Percentiles rank a stretch among this genome's conserved stretches.
These are phyloP conservation scores for Gymnopilus junonius DNA, from an alignment of 768 basidiomycete species.

Conservation along the genomic window DNA sequence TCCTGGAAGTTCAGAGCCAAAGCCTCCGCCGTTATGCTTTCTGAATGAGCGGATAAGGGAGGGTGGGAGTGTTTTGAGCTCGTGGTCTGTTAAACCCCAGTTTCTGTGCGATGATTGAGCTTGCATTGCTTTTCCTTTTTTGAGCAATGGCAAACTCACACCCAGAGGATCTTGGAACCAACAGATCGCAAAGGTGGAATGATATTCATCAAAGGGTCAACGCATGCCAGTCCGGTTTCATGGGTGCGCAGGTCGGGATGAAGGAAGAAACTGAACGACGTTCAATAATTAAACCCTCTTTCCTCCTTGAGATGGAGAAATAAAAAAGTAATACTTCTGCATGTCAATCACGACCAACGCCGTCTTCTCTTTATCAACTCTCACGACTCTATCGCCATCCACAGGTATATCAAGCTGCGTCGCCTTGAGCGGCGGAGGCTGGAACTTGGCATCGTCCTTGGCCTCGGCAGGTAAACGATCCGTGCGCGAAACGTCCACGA, in stretches of 20 bases:
- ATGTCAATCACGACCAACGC: slow-evolving; percentile 73
- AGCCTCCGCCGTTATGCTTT: slow-evolving; percentile 51
- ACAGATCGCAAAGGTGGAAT: slow-evolving; percentile 51
- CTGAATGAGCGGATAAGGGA: slow-evolving; percentile 58
- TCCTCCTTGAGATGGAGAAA: neutral
- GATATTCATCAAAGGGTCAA: slow-evolving; percentile 54
- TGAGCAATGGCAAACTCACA: slow-evolving; percentile 41
- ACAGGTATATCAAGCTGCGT: slow-evolving; percentile 60
- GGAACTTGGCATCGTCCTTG: slow-evolving; percentile 15
- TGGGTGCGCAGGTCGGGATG: slow-evolving; percentile 63
- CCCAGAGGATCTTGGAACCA: slow-evolving; percentile 66
- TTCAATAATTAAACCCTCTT: neutral
- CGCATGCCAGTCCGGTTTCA: slow-evolving; percentile 58
- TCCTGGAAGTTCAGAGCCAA: slow-evolving; percentile 58
- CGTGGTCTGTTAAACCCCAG: slow-evolving; percentile 73
- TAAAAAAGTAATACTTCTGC: slow-evolving; percentile 56
- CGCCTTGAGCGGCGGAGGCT: slow-evolving; percentile 34
- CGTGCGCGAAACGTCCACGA: slow-evolving; percentile 63
- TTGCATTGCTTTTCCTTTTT: neutral
- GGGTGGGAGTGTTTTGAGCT: slow-evolving; percentile 64
- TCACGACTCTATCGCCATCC: slow-evolving; percentile 52
- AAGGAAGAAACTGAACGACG: slow-evolving; percentile 58
- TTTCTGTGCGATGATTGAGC: slow-evolving; percentile 43
- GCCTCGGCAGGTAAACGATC: slow-evolving; percentile 35
- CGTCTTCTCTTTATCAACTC: slow-evolving; percentile 51